Evolutionary conservation across 2,329 filamentous ascomycete species (phyloP).

Genomic region (Paecilomyces sp.): DNA sequence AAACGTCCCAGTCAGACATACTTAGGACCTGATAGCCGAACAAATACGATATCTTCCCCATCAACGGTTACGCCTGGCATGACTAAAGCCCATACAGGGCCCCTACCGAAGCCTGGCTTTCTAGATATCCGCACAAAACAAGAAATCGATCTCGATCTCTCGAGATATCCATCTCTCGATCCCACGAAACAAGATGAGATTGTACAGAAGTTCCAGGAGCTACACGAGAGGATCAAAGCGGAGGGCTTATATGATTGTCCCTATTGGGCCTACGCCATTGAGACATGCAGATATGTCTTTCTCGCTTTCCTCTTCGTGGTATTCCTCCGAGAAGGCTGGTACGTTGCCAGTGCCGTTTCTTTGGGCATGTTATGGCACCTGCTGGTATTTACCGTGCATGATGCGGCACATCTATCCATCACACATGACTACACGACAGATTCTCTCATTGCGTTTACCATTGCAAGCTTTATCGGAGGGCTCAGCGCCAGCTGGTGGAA

Average conservation of each 20-base stretch:
- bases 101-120: constrained; percentile 48
- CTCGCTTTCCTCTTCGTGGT: constrained; percentile 57
- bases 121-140: constrained; percentile 67
- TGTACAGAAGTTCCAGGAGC: constrained; percentile 69
- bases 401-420: constrained; percentile 95
- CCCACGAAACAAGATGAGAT: constrained; percentile 66
- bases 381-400: constrained; percentile 25
- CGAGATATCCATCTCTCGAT: constrained; percentile 76
- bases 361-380: background rate
- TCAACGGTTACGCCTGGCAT: constrained; percentile 16
- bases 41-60: constrained; percentile 19
- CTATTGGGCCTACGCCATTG: constrained; percentile 70
- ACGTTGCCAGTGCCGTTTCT: constrained; percentile 61
- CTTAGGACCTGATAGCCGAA: constrained; percentile 24
- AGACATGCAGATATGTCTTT: constrained; percentile 63
- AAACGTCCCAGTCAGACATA: constrained; percentile 53
- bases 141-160: constrained; percentile 67
- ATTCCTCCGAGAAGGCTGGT: constrained; percentile 59
- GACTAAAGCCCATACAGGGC: constrained; percentile 14
- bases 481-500: constrained; percentile 97
- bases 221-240: constrained; percentile 63
- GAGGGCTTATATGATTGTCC: constrained; percentile 79
- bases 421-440: constrained; percentile 84
- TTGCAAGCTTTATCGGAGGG: constrained; percentile 84
- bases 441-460: constrained; percentile 77